Evolutionary conservation across 257 asterid genomes (phyloP).

Genomic region (Gentiana dahurica): DNA sequence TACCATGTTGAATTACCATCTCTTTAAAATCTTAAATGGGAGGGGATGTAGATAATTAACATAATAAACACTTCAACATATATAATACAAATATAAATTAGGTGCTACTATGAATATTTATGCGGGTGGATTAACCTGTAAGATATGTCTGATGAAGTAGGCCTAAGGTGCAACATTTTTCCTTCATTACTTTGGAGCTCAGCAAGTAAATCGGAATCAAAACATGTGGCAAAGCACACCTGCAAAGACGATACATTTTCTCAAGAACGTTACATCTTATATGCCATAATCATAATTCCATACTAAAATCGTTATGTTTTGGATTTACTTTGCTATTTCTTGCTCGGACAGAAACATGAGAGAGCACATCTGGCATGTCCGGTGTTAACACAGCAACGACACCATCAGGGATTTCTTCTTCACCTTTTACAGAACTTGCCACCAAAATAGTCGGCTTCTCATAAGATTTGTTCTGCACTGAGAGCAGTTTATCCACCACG

Average conservation of each 20-base stretch:
- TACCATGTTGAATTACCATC: too few relatives aligned
- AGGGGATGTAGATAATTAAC: too few relatives aligned
- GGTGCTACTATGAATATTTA: too few relatives aligned
- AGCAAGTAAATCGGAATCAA: constrained; percentile 59
- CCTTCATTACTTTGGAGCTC: constrained; percentile 62
- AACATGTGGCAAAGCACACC: constrained; percentile 99
- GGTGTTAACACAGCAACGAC: constrained; percentile 90
- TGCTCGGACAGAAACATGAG: constrained; percentile 99
- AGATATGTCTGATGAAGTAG: constrained; percentile 76
- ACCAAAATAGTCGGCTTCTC: constrained; percentile 81
- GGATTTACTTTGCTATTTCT: constrained; percentile 81
- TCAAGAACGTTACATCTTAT: background rate
- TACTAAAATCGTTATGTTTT: constrained; percentile 5
- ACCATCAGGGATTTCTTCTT: constrained; percentile 99
- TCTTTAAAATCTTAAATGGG: too few relatives aligned
- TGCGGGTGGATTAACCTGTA: constrained; percentile 38
- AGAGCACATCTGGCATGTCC: constrained; percentile 99
- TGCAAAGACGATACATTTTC: constrained; percentile 21
- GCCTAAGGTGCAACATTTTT: constrained; percentile 59
- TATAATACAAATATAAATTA: too few relatives aligned
- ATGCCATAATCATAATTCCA: constrained; percentile 6
- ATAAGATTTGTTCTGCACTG: constrained; percentile 74
- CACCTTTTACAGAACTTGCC: constrained; percentile 89
- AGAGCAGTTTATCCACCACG: constrained; percentile 80
- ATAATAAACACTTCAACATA: too few relatives aligned